These are phyloP conservation scores for Rhodotorula glutinis DNA, from an alignment of 1,284 basidiomycete species.

Conservation along the genomic window DNA sequence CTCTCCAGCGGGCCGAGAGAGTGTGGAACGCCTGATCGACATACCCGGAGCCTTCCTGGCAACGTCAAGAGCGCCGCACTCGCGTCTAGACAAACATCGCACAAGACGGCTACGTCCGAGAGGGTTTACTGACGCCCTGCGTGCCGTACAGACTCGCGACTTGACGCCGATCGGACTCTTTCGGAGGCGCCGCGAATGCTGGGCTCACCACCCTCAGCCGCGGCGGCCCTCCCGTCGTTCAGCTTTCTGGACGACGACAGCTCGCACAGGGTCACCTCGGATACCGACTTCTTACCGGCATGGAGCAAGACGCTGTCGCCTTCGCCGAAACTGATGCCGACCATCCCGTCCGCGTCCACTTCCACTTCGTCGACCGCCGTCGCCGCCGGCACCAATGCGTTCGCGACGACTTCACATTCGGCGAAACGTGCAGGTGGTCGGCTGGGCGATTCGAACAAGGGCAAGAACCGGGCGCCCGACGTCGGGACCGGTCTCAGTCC, in stretches of 20 bases:
- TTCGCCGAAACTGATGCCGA: conserved; percentile 12
- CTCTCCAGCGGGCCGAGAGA: too few relatives aligned
- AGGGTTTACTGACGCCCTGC: too few relatives aligned
- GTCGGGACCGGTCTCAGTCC: conserved; percentile 21
- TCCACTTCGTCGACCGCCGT: not conserved
- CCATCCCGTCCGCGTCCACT: not conserved
- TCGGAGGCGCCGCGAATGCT: conserved; percentile 8
- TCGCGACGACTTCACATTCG: not conserved
- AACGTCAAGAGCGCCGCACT: too few relatives aligned
- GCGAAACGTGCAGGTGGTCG: not conserved
- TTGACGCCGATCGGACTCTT: not conserved
- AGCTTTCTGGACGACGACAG: conserved; percentile 3
- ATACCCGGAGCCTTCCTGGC: too few relatives aligned
- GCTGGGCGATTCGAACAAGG: not conserved
- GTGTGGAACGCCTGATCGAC: too few relatives aligned
- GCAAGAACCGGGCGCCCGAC: not conserved
- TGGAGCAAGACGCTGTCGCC: conserved; percentile 25
- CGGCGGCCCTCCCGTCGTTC: conserved; percentile 9
- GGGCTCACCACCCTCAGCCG: not conserved
- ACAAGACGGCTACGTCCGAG: too few relatives aligned
- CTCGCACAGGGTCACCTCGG: not conserved
- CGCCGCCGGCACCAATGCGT: not conserved
- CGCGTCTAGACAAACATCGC: too few relatives aligned
- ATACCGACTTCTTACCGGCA: conserved; percentile 18
- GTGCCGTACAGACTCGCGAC: not conserved